phyloP scores from a whole-genome alignment of 257 asterid species.

The Lantana camara region DNA sequence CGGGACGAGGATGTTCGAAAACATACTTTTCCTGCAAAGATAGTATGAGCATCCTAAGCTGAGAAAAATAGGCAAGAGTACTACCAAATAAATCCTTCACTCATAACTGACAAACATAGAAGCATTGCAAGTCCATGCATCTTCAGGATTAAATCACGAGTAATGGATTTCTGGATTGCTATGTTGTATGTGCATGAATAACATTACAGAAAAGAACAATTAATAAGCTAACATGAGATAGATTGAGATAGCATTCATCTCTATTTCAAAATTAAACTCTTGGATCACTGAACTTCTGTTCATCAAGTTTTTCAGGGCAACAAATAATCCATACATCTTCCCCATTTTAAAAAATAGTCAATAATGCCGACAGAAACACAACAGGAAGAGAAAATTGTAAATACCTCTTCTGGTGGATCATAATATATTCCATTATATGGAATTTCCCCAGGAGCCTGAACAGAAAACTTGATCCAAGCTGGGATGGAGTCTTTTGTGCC shows the following conservation, averaged over 20 bases:
- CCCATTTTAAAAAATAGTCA: conserved; percentile 16
- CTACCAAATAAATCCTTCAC: conserved; percentile 10
- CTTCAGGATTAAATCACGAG: no score
- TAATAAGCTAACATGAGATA: conserved; percentile 21
- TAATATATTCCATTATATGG: conserved; percentile 94
- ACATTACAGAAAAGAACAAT: conserved; percentile 24
- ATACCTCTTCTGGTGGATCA: conserved; percentile 98
- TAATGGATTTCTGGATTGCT: conserved; percentile 8
- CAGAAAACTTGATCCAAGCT: conserved; percentile 95
- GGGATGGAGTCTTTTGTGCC: conserved; percentile 98
- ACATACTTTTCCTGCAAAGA: conserved; percentile 73
- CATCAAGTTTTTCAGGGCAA: conserved; percentile 11
- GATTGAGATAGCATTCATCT: background rate
- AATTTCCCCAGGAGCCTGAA: conserved; percentile 95
- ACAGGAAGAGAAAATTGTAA: conserved; percentile 4
- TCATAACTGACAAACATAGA: no score
- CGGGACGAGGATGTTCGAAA: conserved; percentile 86
- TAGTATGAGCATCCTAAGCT: conserved; percentile 24
- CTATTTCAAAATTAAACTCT: background rate
- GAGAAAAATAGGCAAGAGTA: conserved; percentile 22
- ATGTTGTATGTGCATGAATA: background rate
- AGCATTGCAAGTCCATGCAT: no score
- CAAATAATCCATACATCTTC: conserved; percentile 18
- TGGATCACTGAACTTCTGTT: background rate
- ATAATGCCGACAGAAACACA: conserved; percentile 9